Evolutionary conservation across 345 rosid species (phyloP).

Genomic region (Salix purpurea): DNA sequence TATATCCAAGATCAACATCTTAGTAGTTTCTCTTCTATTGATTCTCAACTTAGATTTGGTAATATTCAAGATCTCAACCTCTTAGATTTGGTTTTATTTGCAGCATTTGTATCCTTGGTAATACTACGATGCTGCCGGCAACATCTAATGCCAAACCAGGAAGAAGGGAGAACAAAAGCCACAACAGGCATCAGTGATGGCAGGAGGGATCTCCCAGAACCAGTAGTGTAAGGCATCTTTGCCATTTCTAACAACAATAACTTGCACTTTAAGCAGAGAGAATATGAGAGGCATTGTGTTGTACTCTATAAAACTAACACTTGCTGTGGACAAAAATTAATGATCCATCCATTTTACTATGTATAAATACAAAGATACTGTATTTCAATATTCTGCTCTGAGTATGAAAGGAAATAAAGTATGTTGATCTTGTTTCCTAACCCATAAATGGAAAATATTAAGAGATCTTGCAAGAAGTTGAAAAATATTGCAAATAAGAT

Average conservation of each 20-base stretch:
- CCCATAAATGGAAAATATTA: background rate
- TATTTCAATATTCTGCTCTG: background rate
- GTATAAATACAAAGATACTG: background rate
- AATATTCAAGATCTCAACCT: no score
- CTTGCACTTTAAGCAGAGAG: background rate
- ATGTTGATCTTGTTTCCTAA: background rate
- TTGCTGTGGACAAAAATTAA: background rate
- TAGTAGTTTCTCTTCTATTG: no score
- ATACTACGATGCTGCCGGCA: conserved; percentile 58
- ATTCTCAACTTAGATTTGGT: background rate
- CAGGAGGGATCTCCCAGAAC: background rate
- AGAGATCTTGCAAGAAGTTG: background rate
- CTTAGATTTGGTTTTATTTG: conserved; percentile 4
- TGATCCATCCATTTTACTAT: background rate
- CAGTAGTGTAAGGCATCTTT: background rate
- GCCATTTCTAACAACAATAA: background rate
- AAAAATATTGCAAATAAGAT: no score
- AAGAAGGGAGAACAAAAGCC: conserved; percentile 28
- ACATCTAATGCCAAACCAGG: conserved; percentile 33
- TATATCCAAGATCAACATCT: no score
- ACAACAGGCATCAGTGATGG: background rate
- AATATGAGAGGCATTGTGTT: background rate
- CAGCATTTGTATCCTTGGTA: conserved; percentile 78
- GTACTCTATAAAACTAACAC: background rate
- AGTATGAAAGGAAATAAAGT: background rate